Evolutionary conservation across 2,329 filamentous ascomycete species (phyloP).

Genomic region (Pestalotiopsis fici): DNA sequence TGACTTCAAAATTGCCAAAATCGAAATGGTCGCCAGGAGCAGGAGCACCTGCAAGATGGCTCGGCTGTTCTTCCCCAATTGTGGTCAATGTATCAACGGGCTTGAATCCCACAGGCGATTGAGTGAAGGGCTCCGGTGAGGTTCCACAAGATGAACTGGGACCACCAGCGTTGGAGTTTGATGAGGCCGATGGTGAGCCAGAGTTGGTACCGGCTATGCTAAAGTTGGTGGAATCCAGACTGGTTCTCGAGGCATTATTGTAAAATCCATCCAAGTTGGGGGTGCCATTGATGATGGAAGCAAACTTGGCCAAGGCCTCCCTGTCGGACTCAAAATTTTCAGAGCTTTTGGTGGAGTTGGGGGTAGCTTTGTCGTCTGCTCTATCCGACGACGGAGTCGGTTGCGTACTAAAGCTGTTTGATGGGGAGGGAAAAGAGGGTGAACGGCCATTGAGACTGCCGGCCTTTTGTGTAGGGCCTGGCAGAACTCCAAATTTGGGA

Average conservation of each 20-base stretch:
- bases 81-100: slow-evolving; percentile 63
- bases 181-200: slow-evolving; percentile 66
- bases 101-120: slow-evolving; percentile 69
- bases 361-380: slow-evolving; percentile 29
- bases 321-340: slow-evolving; percentile 36
- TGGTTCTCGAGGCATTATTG: slow-evolving; percentile 47
- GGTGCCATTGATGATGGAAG: slow-evolving; percentile 54
- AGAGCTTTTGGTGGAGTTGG: slow-evolving; percentile 34
- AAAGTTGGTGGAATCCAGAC: slow-evolving; percentile 51
- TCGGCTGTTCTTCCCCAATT: slow-evolving; percentile 65
- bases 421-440: slow-evolving; percentile 23
- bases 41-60: slow-evolving; percentile 37
- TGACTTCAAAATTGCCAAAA: slow-evolving; percentile 46
- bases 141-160: slow-evolving; percentile 72
- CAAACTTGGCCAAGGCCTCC: slow-evolving; percentile 56
- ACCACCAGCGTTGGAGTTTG: slow-evolving; percentile 59
- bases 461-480: slow-evolving; percentile 40
- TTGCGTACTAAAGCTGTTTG: slow-evolving; percentile 26
- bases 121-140: slow-evolving; percentile 74
- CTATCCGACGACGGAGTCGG: slow-evolving; percentile 36
- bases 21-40: slow-evolving; percentile 51
- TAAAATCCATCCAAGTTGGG: slow-evolving; percentile 41
- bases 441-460: slow-evolving; percentile 14
- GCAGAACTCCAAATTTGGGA: slow-evolving; percentile 83
- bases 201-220: slow-evolving; percentile 54